Evolutionary conservation across 2,329 filamentous ascomycete species (phyloP).

Genomic region (Fusarium sp.): DNA sequence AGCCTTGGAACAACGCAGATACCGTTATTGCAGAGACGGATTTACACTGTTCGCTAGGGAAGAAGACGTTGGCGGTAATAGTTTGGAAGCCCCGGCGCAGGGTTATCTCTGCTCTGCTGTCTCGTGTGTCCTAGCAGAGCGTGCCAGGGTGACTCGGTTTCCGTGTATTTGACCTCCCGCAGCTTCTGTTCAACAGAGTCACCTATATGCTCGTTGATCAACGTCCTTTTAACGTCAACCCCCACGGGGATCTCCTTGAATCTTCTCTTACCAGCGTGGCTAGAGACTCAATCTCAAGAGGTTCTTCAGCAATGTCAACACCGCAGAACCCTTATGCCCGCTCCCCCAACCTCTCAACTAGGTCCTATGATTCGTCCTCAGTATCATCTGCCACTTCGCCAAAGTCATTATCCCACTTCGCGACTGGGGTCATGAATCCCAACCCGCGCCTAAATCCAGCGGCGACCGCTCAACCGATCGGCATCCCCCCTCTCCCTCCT

Average conservation of each 20-base stretch:
- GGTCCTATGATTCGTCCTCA: constrained; percentile 73
- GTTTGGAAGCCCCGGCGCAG: constrained; percentile 25
- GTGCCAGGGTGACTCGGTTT: constrained; percentile 20
- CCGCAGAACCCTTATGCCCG: constrained; percentile 67
- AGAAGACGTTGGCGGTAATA: constrained; percentile 26
- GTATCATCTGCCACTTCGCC: constrained; percentile 72
- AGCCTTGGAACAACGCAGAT: constrained; percentile 30
- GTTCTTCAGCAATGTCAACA: constrained; percentile 59
- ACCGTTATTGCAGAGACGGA: constrained; percentile 25
- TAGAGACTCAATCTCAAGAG: constrained; percentile 30
- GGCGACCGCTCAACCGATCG: constrained; percentile 63
- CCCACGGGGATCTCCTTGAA: constrained; percentile 31
- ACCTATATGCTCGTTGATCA: constrained; percentile 41
- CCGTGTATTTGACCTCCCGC: constrained; percentile 32
- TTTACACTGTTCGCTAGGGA: constrained; percentile 27
- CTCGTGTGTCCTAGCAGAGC: constrained; percentile 20
- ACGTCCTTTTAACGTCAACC: constrained; percentile 29
- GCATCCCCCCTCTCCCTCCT: constrained; percentile 62
- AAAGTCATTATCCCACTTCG: constrained; percentile 62
- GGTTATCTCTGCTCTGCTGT: constrained; percentile 25
- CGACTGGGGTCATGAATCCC: constrained; percentile 62
- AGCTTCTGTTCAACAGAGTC: constrained; percentile 35
- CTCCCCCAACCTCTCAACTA: constrained; percentile 70
- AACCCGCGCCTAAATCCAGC: constrained; percentile 61
- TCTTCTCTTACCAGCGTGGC: constrained; percentile 18